Evolutionary conservation across 768 basidiomycete genomes (phyloP), one percentile per base, ranked within the genome.

Genomic region (Boletus subcaerulescens): DNA sequence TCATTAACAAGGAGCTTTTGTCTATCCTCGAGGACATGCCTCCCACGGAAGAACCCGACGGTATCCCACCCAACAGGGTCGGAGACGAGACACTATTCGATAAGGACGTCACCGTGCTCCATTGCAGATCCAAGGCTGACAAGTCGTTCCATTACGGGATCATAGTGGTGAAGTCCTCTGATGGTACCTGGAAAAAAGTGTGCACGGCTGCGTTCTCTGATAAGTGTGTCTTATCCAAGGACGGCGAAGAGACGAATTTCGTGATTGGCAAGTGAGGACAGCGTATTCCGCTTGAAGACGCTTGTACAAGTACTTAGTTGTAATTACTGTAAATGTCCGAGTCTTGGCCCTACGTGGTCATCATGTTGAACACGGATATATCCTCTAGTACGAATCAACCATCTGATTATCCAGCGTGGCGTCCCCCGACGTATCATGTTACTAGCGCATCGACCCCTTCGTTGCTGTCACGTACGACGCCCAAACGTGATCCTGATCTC

Each of bases 341-440:
- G n/a, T 15, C 20, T n/a, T 7, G 26, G 18, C 13, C 10, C 14
- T 12, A 24, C 22, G 4, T 24, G 22, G 22, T 24, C 8, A n/a
- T 29, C 8, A 33, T 35, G 33, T 26, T 20, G 33, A 38, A 12
- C 48, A 20, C 26, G 5, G 49, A 59, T 11, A 33, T 36, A 10
- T 14, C 38, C 22, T 48, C 52, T 26, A 26, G 26, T n/a, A 3
- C 57, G 38, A 32, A 12, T n/a, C 53, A 38, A 46, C n/a, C 38
- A 3, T 20, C 52, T 4, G 61, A 56, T 18, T 13, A 45, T 39
- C 32, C 29, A 24, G 39, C 45, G n/a, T 76, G 73, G 76, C 46
- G 44, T 11, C 72, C 68, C 1, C 71, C 73, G 24, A 50, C 60
- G 45, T 74, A 69, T 56, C 59, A 72, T 44, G 31, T 73, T 8